These are phyloP conservation scores for Diutina ranongensis DNA, from an alignment of 1,139 yeast genomes.

Conservation along the genomic window DNA sequence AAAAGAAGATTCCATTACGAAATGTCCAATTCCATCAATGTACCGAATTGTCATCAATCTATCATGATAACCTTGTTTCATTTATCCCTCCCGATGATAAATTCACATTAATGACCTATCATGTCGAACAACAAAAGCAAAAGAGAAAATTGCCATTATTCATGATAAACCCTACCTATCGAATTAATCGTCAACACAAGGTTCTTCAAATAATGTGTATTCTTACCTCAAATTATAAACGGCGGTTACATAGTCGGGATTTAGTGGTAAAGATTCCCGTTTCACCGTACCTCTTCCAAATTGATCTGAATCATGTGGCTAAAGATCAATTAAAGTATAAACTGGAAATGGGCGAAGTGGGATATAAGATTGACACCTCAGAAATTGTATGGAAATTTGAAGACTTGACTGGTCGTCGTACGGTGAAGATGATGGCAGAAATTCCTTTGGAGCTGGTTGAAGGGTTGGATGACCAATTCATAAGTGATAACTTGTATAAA, in stretches of 20 bases:
- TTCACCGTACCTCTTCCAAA: constrained; percentile 22
- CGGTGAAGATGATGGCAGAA: constrained; percentile 36
- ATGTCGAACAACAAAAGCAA: constrained; percentile 29
- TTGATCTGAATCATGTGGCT: constrained; percentile 14
- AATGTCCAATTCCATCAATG: constrained; percentile 38
- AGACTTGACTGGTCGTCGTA: constrained; percentile 38
- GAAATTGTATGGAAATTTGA: constrained; percentile 53
- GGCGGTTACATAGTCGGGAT: constrained; percentile 23
- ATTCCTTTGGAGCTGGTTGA: constrained; percentile 13
- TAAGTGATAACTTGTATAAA: background rate
- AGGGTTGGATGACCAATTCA: background rate
- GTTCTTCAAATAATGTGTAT: constrained; percentile 28
- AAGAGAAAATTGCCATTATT: constrained; percentile 25
- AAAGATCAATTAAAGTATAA: constrained; percentile 22
- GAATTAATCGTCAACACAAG: constrained; percentile 14
- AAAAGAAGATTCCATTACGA: constrained; percentile 18
- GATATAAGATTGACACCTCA: constrained; percentile 32
- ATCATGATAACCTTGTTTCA: constrained; percentile 26
- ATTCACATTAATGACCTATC: constrained; percentile 28
- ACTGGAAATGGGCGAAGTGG: constrained; percentile 31
- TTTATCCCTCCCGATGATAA: constrained; percentile 38
- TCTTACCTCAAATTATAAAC: constrained; percentile 24
- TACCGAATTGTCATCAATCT: constrained; percentile 27
- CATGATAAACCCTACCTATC: constrained; percentile 26
- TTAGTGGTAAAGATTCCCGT: constrained; percentile 25